Conservation (phyloP, 352 stramenopile genomes). For the Thalassiosira sp. region DNA sequence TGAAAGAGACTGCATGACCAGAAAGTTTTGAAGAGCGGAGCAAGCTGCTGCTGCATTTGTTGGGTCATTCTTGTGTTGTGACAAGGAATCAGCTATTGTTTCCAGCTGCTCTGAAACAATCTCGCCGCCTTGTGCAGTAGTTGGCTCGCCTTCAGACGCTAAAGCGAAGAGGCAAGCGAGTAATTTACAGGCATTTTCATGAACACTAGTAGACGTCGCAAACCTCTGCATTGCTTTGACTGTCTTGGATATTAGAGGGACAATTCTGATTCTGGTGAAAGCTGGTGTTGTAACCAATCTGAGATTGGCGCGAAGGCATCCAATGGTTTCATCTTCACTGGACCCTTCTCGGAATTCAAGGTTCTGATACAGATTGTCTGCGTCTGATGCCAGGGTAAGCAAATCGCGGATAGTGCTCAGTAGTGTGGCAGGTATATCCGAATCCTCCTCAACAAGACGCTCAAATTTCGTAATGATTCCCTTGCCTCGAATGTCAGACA, state of each 20-base stretch:
- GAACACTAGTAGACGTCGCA: conserved; percentile 15
- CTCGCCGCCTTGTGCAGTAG: not conserved
- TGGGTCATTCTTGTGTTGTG: conserved; percentile 17
- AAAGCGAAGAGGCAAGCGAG: conserved; percentile 32
- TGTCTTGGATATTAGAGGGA: conserved; percentile 18
- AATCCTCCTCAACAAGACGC: conserved; percentile 5
- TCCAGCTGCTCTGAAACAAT: conserved; percentile 13
- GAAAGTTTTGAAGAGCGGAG: conserved; percentile 38
- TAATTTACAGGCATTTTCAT: conserved; percentile 35
- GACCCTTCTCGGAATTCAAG: conserved; percentile 7
- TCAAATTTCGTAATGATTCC: conserved; percentile 33
- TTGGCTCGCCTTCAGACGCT: conserved; percentile 2
- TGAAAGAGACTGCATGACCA: conserved; percentile 5
- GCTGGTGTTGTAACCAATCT: conserved; percentile 3
- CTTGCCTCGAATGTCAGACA: conserved; percentile 13
- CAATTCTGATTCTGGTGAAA: conserved; percentile 5
- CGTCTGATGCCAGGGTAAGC: conserved; percentile 7
- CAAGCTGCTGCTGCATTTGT: conserved; percentile 22
- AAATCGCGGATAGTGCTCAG: conserved; percentile 20
- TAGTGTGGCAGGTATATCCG: conserved; percentile 19
- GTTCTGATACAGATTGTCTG: not conserved
- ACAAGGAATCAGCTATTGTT: conserved; percentile 12
- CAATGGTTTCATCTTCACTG: conserved; percentile 20
- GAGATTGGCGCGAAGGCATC: conserved; percentile 22
- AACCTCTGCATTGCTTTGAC: conserved; percentile 29